Conservation (phyloP, 176 grass and related monocot genomes). For the Cymbopogon citratus region DNA sequence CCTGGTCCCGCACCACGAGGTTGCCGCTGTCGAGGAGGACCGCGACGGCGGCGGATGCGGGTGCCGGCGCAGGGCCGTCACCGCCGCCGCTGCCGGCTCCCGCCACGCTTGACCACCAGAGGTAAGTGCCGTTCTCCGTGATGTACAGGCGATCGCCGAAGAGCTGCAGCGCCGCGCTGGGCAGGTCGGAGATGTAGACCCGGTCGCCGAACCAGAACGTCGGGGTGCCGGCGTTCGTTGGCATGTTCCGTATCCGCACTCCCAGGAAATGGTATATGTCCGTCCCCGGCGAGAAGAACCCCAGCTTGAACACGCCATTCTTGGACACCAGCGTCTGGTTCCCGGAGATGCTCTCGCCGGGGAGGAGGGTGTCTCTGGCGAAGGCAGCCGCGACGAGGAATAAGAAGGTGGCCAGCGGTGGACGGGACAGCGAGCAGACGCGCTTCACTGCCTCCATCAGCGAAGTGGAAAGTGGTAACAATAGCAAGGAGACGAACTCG, state of each 20-base stretch:
- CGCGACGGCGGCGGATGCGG: background rate
- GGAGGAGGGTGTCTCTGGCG: constrained; percentile 13
- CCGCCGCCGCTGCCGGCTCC: background rate
- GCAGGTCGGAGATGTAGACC: background rate
- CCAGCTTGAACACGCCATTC: constrained; percentile 27
- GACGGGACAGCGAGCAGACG: background rate
- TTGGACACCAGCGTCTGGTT: constrained; percentile 16
- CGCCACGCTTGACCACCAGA: background rate
- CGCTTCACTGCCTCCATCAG: background rate
- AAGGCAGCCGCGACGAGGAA: background rate
- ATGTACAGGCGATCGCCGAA: constrained; percentile 16
- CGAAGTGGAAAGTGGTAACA: background rate
- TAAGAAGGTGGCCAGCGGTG: background rate
- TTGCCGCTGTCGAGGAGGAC: constrained; percentile 19
- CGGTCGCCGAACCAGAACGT: constrained; percentile 17
- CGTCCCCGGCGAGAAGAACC: constrained; percentile 10
- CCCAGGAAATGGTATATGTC: constrained; percentile 14
- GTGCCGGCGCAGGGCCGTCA: background rate
- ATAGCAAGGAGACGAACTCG: background rate
- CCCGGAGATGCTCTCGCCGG: background rate
- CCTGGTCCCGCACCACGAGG: constrained; percentile 18
- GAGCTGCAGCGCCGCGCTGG: background rate
- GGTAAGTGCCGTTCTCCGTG: background rate
- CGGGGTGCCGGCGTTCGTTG: background rate
- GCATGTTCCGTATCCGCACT: background rate